These are phyloP conservation scores for Biancaea sappan DNA, from an alignment of 306 rosid genomes.

Conservation along the genomic window DNA sequence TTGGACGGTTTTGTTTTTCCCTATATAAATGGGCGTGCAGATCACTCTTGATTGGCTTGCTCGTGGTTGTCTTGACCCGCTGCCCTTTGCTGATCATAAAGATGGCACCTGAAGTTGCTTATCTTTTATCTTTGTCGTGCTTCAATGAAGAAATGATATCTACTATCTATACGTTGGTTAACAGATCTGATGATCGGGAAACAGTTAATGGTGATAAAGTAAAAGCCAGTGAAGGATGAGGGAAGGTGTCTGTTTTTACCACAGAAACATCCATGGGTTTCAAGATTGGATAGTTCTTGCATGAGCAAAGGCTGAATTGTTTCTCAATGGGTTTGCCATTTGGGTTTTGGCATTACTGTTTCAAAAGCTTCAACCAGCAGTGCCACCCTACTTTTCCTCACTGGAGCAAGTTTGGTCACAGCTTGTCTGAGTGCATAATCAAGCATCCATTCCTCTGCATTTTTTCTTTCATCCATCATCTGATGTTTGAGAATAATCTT, in stretches of 20 bases:
- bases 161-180: neutral
- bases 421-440: constrained; percentile 72
- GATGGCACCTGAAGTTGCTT: neutral
- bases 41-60: constrained; percentile 18
- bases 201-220: neutral
- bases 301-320: constrained; percentile 46
- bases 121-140: constrained; percentile 16
- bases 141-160: neutral
- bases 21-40: constrained; percentile 30
- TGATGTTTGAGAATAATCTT: constrained; percentile 78
- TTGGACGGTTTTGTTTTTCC: constrained; percentile 10
- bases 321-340: constrained; percentile 42
- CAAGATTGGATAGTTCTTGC: constrained; percentile 72
- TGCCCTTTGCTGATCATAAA: constrained; percentile 13
- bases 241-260: constrained; percentile 17
- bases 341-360: constrained; percentile 61
- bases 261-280: constrained; percentile 42
- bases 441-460: constrained; percentile 87
- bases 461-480: constrained; percentile 67
- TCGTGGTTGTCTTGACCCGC: neutral
- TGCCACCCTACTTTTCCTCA: constrained; percentile 79
- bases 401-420: constrained; percentile 75
- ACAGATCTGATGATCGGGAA: neutral
- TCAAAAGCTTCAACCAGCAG: constrained; percentile 93
- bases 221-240: neutral